These are phyloP conservation scores for Linum trigynum DNA, from an alignment of 345 rosid genomes.

Conservation along the genomic window DNA sequence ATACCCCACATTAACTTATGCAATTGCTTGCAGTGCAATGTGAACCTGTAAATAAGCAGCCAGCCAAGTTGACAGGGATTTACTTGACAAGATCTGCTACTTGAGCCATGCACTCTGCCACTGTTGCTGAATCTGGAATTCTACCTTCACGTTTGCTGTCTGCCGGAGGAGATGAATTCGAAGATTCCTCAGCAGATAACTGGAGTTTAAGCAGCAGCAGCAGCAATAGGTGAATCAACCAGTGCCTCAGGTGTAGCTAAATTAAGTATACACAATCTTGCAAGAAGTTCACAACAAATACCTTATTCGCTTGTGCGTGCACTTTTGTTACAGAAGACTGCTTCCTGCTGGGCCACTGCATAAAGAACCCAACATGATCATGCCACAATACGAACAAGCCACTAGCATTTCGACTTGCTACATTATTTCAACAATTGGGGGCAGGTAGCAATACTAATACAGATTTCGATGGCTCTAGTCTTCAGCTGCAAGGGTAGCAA, in stretches of 20 bases:
- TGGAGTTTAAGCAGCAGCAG: neutral
- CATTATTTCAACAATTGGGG: neutral
- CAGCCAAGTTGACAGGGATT: conserved; percentile 10
- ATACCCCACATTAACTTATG: neutral
- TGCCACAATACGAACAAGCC: neutral
- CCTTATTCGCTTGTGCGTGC: neutral
- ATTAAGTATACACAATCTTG: too few relatives aligned
- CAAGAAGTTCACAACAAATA: neutral
- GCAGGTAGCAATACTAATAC: too few relatives aligned
- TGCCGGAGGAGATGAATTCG: neutral
- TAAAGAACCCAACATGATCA: neutral
- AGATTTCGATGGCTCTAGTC: too few relatives aligned
- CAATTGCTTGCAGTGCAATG: conserved; percentile 3
- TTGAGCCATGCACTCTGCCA: conserved; percentile 48
- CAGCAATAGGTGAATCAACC: too few relatives aligned
- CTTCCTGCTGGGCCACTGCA: neutral
- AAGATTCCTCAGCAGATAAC: neutral
- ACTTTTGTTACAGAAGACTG: neutral
- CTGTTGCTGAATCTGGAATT: neutral
- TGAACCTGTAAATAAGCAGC: neutral
- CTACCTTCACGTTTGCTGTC: neutral
- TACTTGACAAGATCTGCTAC: conserved; percentile 85
- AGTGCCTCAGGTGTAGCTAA: neutral
- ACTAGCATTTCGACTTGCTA: neutral
- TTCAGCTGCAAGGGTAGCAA: too few relatives aligned